Evolutionary conservation across 2,329 filamentous ascomycete genomes (phyloP), one percentile per base, ranked within the genome.

Genomic region (Alternaria ventricosa): DNA sequence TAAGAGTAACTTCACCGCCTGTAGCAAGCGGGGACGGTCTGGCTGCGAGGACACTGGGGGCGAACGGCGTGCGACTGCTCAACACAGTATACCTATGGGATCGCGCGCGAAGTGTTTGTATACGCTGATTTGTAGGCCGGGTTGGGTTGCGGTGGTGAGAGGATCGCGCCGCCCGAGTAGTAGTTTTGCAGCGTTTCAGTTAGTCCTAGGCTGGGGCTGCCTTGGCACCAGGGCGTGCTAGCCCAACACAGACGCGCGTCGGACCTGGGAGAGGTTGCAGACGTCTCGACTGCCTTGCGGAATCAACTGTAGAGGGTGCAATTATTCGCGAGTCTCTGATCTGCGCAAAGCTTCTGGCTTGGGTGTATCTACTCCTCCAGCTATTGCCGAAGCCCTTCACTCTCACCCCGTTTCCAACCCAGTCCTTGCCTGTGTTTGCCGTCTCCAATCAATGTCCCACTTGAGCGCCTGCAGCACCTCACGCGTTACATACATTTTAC

Each of bases 1-100:
- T 72, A 69, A 65, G 68, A 66, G 68, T 70, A 71, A 78, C 70
- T 78, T 80, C 78, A 80, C 78, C 77, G 78, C 78, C 76, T 76
- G 72, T 70, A 67, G 12, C 67, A 55, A 68, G 70, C 56, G 59
- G 62, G 59, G 67, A 60, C 64, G 64, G 63, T 50, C 55, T 47
- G 64, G 65, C 57, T 66, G 30, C 20, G 51, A 69, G 62, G 62
- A 64, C 47, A 60, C 53, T 62, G 54, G 66, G 68, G 64, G 67
- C 64, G 60, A 66, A 62, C 50, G 66, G 61, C 46, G 64, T 60
- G 63, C 62, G 57, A 60, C 43, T 64, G 64, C 68, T 72, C 64
- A 62, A 47, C 62, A 66, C 70, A 66, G 71, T 68, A 68, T 63
- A 56, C 53, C 67, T 61, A 63, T 55, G 51, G 15, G 58, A 30